phyloP scores from a whole-genome alignment of 208 protist genomes.

The Kentomonas sorsogonicus region DNA sequence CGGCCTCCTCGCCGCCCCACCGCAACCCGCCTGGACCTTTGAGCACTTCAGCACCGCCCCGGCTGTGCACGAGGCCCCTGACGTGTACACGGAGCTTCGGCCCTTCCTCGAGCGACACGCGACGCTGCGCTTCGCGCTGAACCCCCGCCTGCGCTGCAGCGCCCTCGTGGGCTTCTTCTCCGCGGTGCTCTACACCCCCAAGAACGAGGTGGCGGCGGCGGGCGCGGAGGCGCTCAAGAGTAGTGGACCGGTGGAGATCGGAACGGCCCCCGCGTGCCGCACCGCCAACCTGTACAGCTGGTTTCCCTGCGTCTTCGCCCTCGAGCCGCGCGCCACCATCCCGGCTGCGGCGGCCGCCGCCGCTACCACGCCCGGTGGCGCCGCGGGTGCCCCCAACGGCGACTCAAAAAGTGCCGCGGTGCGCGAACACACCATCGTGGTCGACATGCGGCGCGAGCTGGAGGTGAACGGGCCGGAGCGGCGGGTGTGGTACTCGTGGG shows the following conservation, averaged over 20 bases:
- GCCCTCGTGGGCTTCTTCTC: conserved; percentile 71
- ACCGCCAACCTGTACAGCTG: conserved; percentile 82
- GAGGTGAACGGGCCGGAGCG: conserved; percentile 15
- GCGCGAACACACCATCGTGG: conserved; percentile 1
- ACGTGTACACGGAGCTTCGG: background rate
- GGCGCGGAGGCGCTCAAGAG: too few species aligned
- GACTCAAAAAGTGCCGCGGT: background rate
- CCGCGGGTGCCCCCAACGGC: too few species aligned
- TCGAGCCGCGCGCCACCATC: conserved; percentile 30
- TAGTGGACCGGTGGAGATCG: conserved; percentile 18
- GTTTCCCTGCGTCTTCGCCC: conserved; percentile 74
- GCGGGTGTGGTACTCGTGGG: conserved; percentile 79
- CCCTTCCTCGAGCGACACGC: conserved; percentile 27
- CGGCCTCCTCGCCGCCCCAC: conserved; percentile 32
- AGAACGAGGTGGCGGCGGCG: conserved; percentile 3
- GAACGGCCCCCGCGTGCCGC: conserved; percentile 19
- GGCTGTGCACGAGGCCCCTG: background rate
- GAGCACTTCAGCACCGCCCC: conserved; percentile 21
- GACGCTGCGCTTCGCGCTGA: conserved; percentile 32
- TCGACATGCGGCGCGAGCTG: conserved; percentile 38
- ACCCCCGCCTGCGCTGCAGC: conserved; percentile 38
- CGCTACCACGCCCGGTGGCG: background rate
- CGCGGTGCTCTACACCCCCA: conserved; percentile 44
- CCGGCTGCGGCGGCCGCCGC: background rate
- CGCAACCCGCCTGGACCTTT: conserved; percentile 82